Evolutionary conservation across 2,329 filamentous ascomycete genomes (phyloP), one percentile per base, ranked within the genome.

Genomic region (Hypoxylon sp.): DNA sequence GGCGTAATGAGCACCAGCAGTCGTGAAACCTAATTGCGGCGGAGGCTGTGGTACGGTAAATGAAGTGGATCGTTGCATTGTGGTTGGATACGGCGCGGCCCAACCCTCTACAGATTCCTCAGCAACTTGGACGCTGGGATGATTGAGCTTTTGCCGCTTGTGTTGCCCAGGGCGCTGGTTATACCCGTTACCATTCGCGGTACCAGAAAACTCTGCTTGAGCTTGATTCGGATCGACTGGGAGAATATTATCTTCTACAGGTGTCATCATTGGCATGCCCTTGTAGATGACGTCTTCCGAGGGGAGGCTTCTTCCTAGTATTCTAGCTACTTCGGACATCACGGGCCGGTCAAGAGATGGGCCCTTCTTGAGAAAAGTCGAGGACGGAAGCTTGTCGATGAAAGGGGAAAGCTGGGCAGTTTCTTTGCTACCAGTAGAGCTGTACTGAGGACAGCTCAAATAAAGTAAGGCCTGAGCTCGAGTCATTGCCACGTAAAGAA

Each of bases 401-500:
- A 97, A 98, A 0, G 86, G 85, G 0, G 93, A 96, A 15, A 95
- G 78, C 6, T 86, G 88, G 0, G 90, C 89, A 63, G 58, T 57
- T 65, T 32, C 86, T 52, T 82, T 80, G 59, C 81, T 80, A 24
- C 85, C 82, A 62, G 88, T 86, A 6, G 90, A 88, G 66, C 89
- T 90, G 72, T 89, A 90, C 39, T 90, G 79, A 0, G 94, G 93
- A 71, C 89, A 93, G 78, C 93, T 97, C 60, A 98, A 83, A 74
- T 97, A 97, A 1, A 99, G 82, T 31, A 98, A 81, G 0, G 89
- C 91, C 77, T 98, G 91, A 6, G 96, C 95, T 77, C 95, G 86
- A 2, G 95, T 99, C 94, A 99, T 98, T 29, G 94, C 95, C 13
- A 99, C 96, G 75, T 98, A 99, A 0, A 99, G 84, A 50, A 99